These are phyloP conservation scores for Gaultheria prostrata DNA, from an alignment of 148 eudicot species.

Conservation along the genomic window DNA sequence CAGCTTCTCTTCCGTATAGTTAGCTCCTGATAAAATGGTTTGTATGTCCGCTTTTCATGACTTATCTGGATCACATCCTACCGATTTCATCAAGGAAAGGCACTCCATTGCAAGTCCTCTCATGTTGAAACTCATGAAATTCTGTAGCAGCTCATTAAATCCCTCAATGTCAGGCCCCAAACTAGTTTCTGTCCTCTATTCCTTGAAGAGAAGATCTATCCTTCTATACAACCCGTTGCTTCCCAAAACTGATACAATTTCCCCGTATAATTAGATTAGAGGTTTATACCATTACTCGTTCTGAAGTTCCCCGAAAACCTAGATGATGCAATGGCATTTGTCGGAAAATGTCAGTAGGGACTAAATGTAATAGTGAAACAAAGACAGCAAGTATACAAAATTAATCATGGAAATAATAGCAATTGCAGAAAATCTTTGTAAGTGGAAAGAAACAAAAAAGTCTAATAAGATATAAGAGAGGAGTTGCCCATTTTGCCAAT, in stretches of 20 bases:
- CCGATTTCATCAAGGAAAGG: constrained; percentile 47
- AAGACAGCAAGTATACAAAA: background rate
- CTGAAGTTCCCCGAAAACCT: constrained; percentile 55
- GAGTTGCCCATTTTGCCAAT: no score
- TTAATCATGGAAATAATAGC: background rate
- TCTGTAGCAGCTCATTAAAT: constrained; percentile 47
- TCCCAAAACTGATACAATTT: constrained; percentile 48
- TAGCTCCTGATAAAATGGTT: no score
- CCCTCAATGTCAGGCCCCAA: constrained; percentile 41
- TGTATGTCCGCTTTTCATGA: no score
- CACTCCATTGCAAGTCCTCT: constrained; percentile 45
- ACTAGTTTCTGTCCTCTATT: constrained; percentile 37
- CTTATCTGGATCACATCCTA: constrained; percentile 53
- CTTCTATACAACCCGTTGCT: constrained; percentile 41
- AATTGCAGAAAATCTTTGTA: background rate
- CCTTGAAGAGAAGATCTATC: constrained; percentile 27
- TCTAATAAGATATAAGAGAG: background rate
- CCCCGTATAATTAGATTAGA: constrained; percentile 42
- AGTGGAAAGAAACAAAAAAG: background rate
- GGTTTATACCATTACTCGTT: constrained; percentile 64
- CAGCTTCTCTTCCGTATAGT: no score
- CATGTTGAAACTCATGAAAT: constrained; percentile 35
- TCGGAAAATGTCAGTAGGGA: background rate
- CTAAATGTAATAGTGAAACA: background rate
- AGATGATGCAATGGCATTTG: constrained; percentile 16